Base-by-base conservation (phyloP, 768 basidiomycete species). In the Leucocoprinus sp. region DNA sequence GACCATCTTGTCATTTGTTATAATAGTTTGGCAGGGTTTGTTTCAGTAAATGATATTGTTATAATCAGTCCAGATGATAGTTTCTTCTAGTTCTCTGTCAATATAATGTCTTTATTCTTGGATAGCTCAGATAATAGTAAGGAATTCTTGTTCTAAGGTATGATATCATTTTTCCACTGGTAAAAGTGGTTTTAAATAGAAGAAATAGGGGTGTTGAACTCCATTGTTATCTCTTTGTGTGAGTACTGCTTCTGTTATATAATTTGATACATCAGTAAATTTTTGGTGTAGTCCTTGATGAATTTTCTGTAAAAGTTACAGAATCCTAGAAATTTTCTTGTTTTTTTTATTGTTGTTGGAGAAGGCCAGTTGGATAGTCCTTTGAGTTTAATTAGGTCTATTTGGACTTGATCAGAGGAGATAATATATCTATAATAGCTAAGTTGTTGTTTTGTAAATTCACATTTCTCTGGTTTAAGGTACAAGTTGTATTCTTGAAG, bases 231-330 rank as follows among this genome's bases (percentile, higher is more conserved):
- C 21, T 37, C 18, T 18, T 37, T 1, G 37, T 37, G 17, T 37
- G 27, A 12, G 27, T 37, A 18, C 18, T 11, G 27, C 41, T 29
- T 28, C 41, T 18, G 28, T 6, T 2, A 28, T 28, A 42, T 42
- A 18, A 3, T 5, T 11, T 29, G 41, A 42, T 7, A 19, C 17
- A 21, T 37, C 9, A 37, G 18, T 15, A 7, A n/a, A 18, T 37
- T 19, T 22, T 55, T 8, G 3, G 64, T 56, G 50, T 60, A 73
- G n/a, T 60, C 46, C 14, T 53, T 3, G 14, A 73, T 67, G 55
- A 74, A 73, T 0, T 62, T 43, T 2, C 63, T 48, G 42, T 74
- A 75, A 49, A 71, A 75, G 53, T 72, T 73, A 2, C 57, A 52
- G 45, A 75, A 72, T 3, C 69, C 68, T 1, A 74, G 46, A 55